Conservation (phyloP, 805 yeast species). For the Tetrapisispora namnaoensis region DNA sequence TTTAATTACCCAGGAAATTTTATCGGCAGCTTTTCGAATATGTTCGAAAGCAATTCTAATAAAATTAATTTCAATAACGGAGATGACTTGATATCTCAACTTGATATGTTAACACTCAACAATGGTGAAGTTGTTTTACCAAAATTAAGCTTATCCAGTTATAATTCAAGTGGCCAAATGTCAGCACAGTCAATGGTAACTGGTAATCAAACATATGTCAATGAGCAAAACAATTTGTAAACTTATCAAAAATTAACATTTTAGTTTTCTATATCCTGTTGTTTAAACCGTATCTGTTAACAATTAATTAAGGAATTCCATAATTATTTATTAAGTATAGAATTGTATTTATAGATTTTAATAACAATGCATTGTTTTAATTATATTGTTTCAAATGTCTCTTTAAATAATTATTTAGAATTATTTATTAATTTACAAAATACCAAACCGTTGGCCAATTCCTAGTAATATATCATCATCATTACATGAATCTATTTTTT, state of each 20-base stretch:
- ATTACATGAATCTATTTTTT: slow-evolving; percentile 7
- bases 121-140: slow-evolving; percentile 26
- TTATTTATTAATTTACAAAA: background rate
- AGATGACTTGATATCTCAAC: slow-evolving; percentile 23
- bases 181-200: background rate
- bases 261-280: background rate
- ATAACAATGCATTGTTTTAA: background rate
- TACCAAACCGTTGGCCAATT: background rate
- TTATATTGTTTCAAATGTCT: background rate
- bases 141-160: slow-evolving; percentile 23
- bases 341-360: background rate
- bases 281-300: no score
- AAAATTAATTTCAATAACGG: slow-evolving; percentile 9
- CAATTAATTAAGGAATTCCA: no score
- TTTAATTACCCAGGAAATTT: slow-evolving; percentile 28
- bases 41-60: background rate
- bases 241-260: background rate
- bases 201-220: background rate
- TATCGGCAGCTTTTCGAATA: slow-evolving; percentile 25
- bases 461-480: slow-evolving; percentile 7
- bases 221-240: background rate
- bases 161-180: slow-evolving; percentile 2
- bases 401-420: background rate
- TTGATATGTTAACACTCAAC: slow-evolving; percentile 21
- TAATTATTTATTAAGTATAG: background rate